These are phyloP conservation scores for Malus hybrid DNA, from an alignment of 331 rosid species.

Conservation along the genomic window DNA sequence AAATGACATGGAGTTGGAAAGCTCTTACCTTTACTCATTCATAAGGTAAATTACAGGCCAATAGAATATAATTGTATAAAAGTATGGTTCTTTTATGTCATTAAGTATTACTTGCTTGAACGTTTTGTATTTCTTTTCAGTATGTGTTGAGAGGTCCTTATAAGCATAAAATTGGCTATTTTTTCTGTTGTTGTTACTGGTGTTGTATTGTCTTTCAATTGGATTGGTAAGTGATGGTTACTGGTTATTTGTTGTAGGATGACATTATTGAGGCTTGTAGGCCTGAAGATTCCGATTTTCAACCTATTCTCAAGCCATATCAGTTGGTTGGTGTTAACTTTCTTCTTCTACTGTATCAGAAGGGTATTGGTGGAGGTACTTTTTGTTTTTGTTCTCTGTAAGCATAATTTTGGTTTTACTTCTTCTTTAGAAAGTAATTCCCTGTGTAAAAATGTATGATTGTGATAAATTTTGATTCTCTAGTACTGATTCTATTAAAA, in stretches of 20 bases:
- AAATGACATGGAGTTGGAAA: neutral
- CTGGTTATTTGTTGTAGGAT: slow-evolving; percentile 39
- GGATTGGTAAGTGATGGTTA: neutral
- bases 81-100: no score
- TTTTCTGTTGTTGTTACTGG: neutral
- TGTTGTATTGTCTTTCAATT: neutral
- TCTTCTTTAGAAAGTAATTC: neutral
- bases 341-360: slow-evolving; percentile 74
- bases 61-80: neutral
- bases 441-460: no score
- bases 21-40: neutral
- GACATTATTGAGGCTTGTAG: slow-evolving; percentile 76
- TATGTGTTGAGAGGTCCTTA: neutral
- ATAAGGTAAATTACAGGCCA: neutral
- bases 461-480: no score
- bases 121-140: neutral
- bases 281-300: slow-evolving; percentile 73
- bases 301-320: slow-evolving; percentile 84
- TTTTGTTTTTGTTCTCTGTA: neutral
- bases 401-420: neutral
- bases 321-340: slow-evolving; percentile 96
- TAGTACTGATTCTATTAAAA: no score
- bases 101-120: no score
- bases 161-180: neutral
- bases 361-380: slow-evolving; percentile 90